Base-by-base conservation (phyloP, 2,329 filamentous ascomycete species). In the Ceratocystis harringtonii region DNA sequence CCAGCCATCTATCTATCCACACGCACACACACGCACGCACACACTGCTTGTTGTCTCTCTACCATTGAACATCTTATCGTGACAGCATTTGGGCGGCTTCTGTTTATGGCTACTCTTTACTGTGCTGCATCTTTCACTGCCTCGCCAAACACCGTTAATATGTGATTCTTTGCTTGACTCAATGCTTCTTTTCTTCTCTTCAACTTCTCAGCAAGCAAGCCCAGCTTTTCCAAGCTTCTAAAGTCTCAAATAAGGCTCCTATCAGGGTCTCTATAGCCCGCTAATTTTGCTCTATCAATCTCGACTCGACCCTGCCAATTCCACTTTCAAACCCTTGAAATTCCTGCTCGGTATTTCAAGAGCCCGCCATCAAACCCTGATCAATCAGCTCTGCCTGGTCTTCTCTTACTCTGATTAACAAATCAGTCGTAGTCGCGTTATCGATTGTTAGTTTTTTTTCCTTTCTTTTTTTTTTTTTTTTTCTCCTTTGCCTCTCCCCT, bases 151-250 rank as follows among this genome's bases (percentile, higher is more conserved):
- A 65, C 48, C 66, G 66, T 63, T 67, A 67, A 63, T 61, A 67
- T 67, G 66, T 67, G 63, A 67, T 61, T 62, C 64, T 65, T 62
- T 57, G 63, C 45, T 62, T 66, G 52, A 66, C 63, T 36, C 36
- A 17, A 41, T 32, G 63, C 44, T 36, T 62, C 57, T 63, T 66
- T 63, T 60, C 30, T 64, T 65, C 61, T 62, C 36, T 50, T 63
- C 50, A 52, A 32, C 36, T 48, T 58, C 61, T 63, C 62, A 61
- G 62, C 64, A 55, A 72, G 12, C 28, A 30, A 61, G 58, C 58
- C 28, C 19, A 43, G 19, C 17, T 22, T 19, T 44, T 8, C 8
- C 15, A 48, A 30, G 48, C 45, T 48, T 10, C 45, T 41, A 41
- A 48, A 48, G 10, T 22, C 19, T 48, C 45, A 48, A 8, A 55